Percentiles rank a stretch among this genome's conserved stretches.
phyloP scores from a whole-genome alignment of 2,329 filamentous ascomycete species.

The Teratosphaeria nubilosa region DNA sequence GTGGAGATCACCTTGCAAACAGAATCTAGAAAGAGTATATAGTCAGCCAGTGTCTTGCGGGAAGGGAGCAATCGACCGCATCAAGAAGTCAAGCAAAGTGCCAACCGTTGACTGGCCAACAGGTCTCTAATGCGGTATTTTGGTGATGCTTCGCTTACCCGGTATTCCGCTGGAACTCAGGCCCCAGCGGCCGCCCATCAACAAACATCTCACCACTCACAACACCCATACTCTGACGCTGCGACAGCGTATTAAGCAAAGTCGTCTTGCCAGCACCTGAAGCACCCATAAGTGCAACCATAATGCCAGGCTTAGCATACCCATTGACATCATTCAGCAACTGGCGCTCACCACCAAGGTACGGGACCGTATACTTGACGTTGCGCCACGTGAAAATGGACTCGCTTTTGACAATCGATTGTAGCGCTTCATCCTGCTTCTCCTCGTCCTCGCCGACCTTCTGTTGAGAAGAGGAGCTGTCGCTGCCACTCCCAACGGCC shows the following conservation, averaged over 20 bases:
- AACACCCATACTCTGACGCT: conserved; percentile 57
- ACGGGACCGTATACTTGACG: conserved; percentile 63
- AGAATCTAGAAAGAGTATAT: conserved; percentile 35
- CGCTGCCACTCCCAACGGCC: conserved; percentile 20
- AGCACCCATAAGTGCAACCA: conserved; percentile 74
- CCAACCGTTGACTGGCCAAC: too few relatives aligned
- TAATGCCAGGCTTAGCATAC: conserved; percentile 67
- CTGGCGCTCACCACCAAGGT: conserved; percentile 51
- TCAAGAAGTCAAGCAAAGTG: too few relatives aligned
- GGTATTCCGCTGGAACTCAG: conserved; percentile 58
- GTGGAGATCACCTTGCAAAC: conserved; percentile 63
- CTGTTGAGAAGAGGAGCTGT: conserved; percentile 20
- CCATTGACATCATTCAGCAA: conserved; percentile 62
- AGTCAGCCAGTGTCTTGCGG: too few relatives aligned
- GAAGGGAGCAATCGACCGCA: too few relatives aligned
- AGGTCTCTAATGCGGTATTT: too few relatives aligned
- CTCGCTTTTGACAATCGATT: conserved; percentile 46
- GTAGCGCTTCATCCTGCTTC: conserved; percentile 32
- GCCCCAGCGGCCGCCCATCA: conserved; percentile 51
- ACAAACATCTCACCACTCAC: conserved; percentile 62
- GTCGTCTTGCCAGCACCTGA: conserved; percentile 79
- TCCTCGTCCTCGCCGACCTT: conserved; percentile 19
- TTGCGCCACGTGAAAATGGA: conserved; percentile 63
- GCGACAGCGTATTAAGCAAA: conserved; percentile 64
- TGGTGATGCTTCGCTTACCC: conserved; percentile 27